A percentile compares a stretch with the other conserved stretches of the same genome.
Evolutionary conservation across 306 rosid genomes (phyloP).

Genomic region (Glycine tomentella): DNA sequence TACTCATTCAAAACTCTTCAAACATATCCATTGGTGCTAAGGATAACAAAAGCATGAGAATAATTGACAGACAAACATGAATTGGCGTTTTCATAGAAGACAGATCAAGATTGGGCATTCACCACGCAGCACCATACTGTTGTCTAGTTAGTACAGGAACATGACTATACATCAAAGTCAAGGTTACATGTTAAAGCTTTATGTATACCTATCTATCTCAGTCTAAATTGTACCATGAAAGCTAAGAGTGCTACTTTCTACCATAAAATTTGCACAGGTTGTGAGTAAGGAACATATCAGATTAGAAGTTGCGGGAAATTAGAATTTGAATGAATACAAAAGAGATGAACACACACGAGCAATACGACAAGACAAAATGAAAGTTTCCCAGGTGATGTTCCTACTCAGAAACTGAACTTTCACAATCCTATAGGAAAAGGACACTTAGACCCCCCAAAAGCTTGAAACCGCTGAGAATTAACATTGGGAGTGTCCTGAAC

Average conservation of each 20-base stretch:
- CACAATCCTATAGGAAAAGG: slow-evolving; percentile 43
- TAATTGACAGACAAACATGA: slow-evolving; percentile 57
- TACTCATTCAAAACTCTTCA: slow-evolving; percentile 11
- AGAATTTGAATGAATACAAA: slow-evolving; percentile 9
- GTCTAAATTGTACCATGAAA: slow-evolving; percentile 26
- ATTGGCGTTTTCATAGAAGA: slow-evolving; percentile 49
- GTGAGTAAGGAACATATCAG: neutral
- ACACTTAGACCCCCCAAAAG: slow-evolving; percentile 39
- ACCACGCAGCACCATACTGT: slow-evolving; percentile 48
- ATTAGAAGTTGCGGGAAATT: slow-evolving; percentile 25
- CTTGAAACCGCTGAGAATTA: slow-evolving; percentile 26
- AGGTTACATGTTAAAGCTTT: slow-evolving; percentile 43
- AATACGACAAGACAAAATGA: slow-evolving; percentile 33
- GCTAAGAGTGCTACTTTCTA: slow-evolving; percentile 37
- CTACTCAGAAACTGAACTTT: slow-evolving; percentile 26
- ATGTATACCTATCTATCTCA: neutral
- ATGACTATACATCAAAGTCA: slow-evolving; percentile 43
- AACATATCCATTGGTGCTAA: slow-evolving; percentile 41
- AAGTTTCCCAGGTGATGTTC: slow-evolving; percentile 34
- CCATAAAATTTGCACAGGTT: slow-evolving; percentile 33
- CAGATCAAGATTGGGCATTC: slow-evolving; percentile 53
- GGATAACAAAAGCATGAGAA: slow-evolving; percentile 49
- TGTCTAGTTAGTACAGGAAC: slow-evolving; percentile 52
- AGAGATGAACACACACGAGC: slow-evolving; percentile 5
- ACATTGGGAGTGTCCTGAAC: neutral